These are phyloP conservation scores for Buddleja alternifolia DNA, from an alignment of 257 asterid genomes.

Conservation along the genomic window DNA sequence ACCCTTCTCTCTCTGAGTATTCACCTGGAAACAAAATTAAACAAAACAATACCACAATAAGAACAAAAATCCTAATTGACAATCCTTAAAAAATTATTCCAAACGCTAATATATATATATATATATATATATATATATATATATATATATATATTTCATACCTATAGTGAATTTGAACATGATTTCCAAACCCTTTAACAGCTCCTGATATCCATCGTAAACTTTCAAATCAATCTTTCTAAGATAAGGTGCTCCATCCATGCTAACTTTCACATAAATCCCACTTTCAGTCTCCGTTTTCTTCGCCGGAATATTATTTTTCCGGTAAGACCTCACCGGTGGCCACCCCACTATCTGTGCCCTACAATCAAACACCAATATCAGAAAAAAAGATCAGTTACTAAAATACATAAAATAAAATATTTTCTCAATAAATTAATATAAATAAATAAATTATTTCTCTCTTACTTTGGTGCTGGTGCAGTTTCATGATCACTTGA, in stretches of 20 bases:
- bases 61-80: not conserved
- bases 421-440: not conserved
- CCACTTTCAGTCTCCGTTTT: slow-evolving; percentile 44
- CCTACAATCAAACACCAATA: slow-evolving; percentile 30
- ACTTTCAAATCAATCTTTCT: slow-evolving; percentile 77
- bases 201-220: slow-evolving; percentile 57
- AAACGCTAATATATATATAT: not conserved
- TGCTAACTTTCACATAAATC: slow-evolving; percentile 78
- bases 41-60: not conserved
- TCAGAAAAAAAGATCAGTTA: slow-evolving; percentile 1
- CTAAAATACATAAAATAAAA: not conserved
- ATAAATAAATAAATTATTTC: not conserved
- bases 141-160: slow-evolving; percentile 10
- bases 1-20: slow-evolving; percentile 88
- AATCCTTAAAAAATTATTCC: not conserved
- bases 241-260: slow-evolving; percentile 91
- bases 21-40: slow-evolving; percentile 45
- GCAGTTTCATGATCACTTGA: slow-evolving; percentile 34
- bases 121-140: too few species aligned
- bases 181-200: slow-evolving; percentile 60
- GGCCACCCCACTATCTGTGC: slow-evolving; percentile 75
- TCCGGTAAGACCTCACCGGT: slow-evolving; percentile 66
- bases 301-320: slow-evolving; percentile 41
- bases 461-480: slow-evolving; percentile 60
- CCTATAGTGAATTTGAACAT: slow-evolving; percentile 90